Evolutionary conservation across 75 land plant genomes (phyloP).

Genomic region (Chamaecyparis obtusa): DNA sequence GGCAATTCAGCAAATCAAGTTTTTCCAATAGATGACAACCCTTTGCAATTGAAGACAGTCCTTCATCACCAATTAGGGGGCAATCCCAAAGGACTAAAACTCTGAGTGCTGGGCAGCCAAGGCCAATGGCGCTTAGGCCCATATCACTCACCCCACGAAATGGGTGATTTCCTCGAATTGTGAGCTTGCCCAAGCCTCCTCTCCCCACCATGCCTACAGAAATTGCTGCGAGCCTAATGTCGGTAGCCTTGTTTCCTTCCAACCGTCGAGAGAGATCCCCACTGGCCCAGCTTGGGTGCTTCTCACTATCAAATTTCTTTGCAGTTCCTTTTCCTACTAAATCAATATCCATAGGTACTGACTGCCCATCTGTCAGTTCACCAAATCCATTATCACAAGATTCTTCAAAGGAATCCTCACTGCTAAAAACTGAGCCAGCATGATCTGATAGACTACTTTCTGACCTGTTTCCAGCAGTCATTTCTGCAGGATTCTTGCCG

Average conservation of each 20-base stretch:
- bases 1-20: conserved; percentile 69
- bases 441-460: background rate
- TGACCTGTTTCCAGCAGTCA: background rate
- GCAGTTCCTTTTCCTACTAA: background rate
- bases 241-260: conserved; percentile 89
- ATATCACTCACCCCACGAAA: conserved; percentile 45
- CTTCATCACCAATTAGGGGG: conserved; percentile 58
- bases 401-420: conserved; percentile 8
- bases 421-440: background rate
- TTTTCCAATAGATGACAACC: conserved; percentile 69
- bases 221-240: conserved; percentile 68
- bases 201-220: conserved; percentile 64
- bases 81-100: conserved; percentile 78
- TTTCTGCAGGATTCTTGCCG: conserved; percentile 9
- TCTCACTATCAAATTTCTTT: conserved; percentile 14
- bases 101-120: conserved; percentile 68
- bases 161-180: conserved; percentile 47
- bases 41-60: conserved; percentile 66
- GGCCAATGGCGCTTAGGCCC: conserved; percentile 72
- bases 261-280: conserved; percentile 69
- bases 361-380: conserved; percentile 10
- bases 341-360: background rate
- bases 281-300: conserved; percentile 33
- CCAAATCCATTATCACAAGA: background rate
- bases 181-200: conserved; percentile 80